Percentiles rank a stretch among this genome's conserved stretches.
Evolutionary conservation across 2,329 filamentous ascomycete species (phyloP).

Genomic region (Arthrobotrys sinensis): DNA sequence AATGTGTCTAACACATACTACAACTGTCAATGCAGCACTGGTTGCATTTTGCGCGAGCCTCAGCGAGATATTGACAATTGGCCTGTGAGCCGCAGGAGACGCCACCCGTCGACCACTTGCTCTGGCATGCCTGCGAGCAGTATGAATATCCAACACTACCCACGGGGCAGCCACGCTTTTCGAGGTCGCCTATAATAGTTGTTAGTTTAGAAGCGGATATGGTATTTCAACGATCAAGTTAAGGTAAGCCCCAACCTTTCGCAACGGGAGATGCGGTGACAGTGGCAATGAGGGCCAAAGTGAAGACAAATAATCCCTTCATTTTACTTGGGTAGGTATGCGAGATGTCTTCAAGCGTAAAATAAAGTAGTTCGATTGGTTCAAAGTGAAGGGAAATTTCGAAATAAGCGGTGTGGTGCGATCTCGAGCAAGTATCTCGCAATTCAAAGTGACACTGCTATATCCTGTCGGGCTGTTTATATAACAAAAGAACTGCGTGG

Average conservation of each 20-base stretch:
- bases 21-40: conserved; percentile 31
- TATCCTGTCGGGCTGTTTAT: background rate
- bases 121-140: conserved; percentile 37
- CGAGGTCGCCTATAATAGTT: background rate
- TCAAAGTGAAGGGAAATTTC: background rate
- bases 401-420: background rate
- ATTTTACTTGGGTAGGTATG: background rate
- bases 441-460: background rate
- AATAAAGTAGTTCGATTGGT: background rate
- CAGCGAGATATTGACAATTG: conserved; percentile 1
- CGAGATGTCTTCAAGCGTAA: background rate
- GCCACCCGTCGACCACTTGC: conserved; percentile 8
- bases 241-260: background rate
- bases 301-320: background rate
- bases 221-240: background rate
- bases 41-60: background rate
- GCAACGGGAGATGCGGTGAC: conserved; percentile 4
- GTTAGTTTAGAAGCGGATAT: background rate
- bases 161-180: conserved; percentile 43
- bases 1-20: background rate
- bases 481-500: background rate
- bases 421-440: background rate
- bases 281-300: conserved; percentile 1
- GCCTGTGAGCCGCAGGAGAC: background rate
- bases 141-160: conserved; percentile 28